These are phyloP conservation scores for Sporisorium graminicola DNA, from an alignment of 1,284 basidiomycete genomes.

Conservation along the genomic window DNA sequence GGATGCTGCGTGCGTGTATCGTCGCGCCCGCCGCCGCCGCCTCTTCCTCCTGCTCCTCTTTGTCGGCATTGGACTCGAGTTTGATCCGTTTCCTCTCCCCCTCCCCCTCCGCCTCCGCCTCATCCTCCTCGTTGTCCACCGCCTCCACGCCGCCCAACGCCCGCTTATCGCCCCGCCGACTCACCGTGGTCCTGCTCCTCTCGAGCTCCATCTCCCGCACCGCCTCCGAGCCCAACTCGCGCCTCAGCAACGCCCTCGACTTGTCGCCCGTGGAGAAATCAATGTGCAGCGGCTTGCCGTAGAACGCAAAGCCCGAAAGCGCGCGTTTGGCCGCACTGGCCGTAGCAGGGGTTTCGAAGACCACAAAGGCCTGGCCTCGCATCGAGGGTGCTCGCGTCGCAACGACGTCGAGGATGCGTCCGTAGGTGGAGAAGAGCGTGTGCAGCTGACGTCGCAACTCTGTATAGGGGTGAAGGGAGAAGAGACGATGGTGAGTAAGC, in stretches of 20 bases:
- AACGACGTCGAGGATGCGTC: constrained; percentile 91
- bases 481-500: constrained; percentile 6
- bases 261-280: constrained; percentile 83
- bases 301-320: constrained; percentile 90
- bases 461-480: constrained; percentile 34
- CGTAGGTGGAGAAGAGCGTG: constrained; percentile 91
- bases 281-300: constrained; percentile 86
- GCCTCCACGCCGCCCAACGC: constrained; percentile 65
- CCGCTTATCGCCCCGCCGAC: constrained; percentile 10
- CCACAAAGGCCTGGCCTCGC: constrained; percentile 95
- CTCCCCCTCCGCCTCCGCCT: constrained; percentile 74
- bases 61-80: constrained; percentile 70
- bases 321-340: constrained; percentile 91
- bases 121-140: constrained; percentile 76
- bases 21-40: too few relatives aligned
- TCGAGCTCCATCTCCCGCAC: constrained; percentile 51
- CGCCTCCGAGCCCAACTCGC: constrained; percentile 56
- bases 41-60: constrained; percentile 73
- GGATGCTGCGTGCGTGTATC: constrained; percentile 81
- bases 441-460: constrained; percentile 87
- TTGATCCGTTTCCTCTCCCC: constrained; percentile 74
- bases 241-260: constrained; percentile 79
- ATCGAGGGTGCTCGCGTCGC: constrained; percentile 89
- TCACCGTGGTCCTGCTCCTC: constrained; percentile 9
- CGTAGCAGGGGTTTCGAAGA: constrained; percentile 87